Conservation (phyloP, 2,329 filamentous ascomycete species). For the Penicillium polonicum region DNA sequence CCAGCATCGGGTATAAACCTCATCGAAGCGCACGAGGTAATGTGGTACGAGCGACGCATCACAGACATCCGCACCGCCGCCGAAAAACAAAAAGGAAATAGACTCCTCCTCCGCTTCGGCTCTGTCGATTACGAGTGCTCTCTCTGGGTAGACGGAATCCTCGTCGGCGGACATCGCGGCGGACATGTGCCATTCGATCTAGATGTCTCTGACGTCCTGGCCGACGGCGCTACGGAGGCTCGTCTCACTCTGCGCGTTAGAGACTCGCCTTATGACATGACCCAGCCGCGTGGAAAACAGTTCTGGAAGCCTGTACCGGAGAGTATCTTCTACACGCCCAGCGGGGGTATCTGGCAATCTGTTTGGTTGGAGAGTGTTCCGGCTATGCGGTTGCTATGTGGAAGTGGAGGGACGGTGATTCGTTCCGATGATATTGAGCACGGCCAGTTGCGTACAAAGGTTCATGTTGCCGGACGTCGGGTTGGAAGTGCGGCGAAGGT, state of each 20-base stretch:
- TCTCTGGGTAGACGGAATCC: slow-evolving; percentile 57
- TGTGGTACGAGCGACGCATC: slow-evolving; percentile 64
- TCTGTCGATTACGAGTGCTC: slow-evolving; percentile 53
- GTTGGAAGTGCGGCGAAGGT: slow-evolving; percentile 43
- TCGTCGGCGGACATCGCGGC: slow-evolving; percentile 55
- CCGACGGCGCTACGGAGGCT: slow-evolving; percentile 20
- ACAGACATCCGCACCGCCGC: slow-evolving; percentile 49
- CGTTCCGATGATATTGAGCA: slow-evolving; percentile 55
- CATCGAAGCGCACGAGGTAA: slow-evolving; percentile 62
- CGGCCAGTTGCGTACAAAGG: slow-evolving; percentile 51
- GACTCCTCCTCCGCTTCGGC: slow-evolving; percentile 48
- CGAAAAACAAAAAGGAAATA: slow-evolving; percentile 43
- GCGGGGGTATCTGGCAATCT: slow-evolving; percentile 72
- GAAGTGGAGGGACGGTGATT: slow-evolving; percentile 62
- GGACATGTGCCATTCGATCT: slow-evolving; percentile 63
- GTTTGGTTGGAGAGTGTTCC: slow-evolving; percentile 64
- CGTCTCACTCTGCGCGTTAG: slow-evolving; percentile 58
- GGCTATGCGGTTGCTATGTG: slow-evolving; percentile 54
- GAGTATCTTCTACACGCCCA: slow-evolving; percentile 68
- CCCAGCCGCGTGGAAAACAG: slow-evolving; percentile 67
- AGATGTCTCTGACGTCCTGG: slow-evolving; percentile 51
- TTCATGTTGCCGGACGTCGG: slow-evolving; percentile 48
- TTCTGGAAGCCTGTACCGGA: slow-evolving; percentile 57
- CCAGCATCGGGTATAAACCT: slow-evolving; percentile 63
- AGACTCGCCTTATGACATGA: slow-evolving; percentile 64